A percentile compares a stretch with the other conserved stretches of the same genome.
These are phyloP conservation scores for Fusarium udum DNA, from an alignment of 2,329 filamentous ascomycete genomes.

Conservation along the genomic window DNA sequence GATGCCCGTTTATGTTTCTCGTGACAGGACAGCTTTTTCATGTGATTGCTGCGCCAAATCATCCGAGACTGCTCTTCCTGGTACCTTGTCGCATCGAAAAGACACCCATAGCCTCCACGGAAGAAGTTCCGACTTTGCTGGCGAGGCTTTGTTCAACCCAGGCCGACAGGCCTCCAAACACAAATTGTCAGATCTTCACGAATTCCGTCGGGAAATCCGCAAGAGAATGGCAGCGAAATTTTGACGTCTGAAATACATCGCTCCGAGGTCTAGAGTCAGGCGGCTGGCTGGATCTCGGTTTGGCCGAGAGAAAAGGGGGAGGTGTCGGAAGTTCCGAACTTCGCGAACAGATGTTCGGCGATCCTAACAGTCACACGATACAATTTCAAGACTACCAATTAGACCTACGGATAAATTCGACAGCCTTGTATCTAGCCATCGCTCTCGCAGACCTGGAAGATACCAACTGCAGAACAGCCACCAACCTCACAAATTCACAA, in stretches of 20 bases:
- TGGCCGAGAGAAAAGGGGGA: not conserved
- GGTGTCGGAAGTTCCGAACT: not conserved
- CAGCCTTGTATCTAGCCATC: not conserved
- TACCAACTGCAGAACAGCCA: not conserved
- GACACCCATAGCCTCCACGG: not conserved
- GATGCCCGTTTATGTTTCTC: not conserved
- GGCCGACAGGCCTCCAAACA: too few relatives aligned
- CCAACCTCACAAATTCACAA: not conserved
- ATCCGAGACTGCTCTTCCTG: too few relatives aligned
- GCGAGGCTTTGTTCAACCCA: too few relatives aligned
- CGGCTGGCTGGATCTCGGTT: not conserved
- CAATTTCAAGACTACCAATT: rapidly evolving
- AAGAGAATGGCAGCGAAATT: rapidly evolving
- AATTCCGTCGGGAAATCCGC: not conserved
- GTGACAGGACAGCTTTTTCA: not conserved
- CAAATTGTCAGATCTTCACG: too few relatives aligned
- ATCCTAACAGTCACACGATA: rapidly evolving
- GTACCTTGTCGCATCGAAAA: too few relatives aligned
- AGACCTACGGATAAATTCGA: not conserved
- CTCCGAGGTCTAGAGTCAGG: not conserved
- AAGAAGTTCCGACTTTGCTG: not conserved
- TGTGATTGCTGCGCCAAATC: too few relatives aligned
- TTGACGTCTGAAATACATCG: rapidly evolving
- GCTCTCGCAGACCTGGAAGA: rapidly evolving
- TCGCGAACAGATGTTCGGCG: rapidly evolving